Evolutionary conservation across 192 early-diverging fungal species (phyloP), one percentile per base, ranked within the genome.

Genomic region (Phycomyces nitens): DNA sequence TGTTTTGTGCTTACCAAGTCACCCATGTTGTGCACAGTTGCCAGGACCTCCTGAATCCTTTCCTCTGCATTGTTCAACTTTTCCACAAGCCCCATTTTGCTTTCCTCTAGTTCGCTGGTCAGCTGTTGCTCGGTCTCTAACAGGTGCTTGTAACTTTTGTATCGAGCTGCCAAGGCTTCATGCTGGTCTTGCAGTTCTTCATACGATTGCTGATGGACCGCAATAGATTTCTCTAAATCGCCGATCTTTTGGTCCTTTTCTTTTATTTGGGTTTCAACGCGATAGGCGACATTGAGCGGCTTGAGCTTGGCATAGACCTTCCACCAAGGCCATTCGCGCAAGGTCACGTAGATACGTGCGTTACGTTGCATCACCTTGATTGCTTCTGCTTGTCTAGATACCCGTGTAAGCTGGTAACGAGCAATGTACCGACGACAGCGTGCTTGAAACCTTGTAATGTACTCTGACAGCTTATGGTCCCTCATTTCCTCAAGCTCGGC

Each of bases 291-390:
- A 38, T 57, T 40, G 15, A 69, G 68, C 4, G 63, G 56, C 43
- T 64, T 71, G 18, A 64, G 34, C 15, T 38, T 90, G 58, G 87
- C 83, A 78, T 94, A 99, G 41, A 97, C 87, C 59, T 88, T 89
- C 95, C 95, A 97, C 90, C 94, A 96, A 22, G 88, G 73, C 88
- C 93, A 95, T 78, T 95, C 89, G 24, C 89, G 85, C 14, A 97
- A 82, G 49, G 87, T 77, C 52, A 96, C 87, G 66, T 95, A 96
- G n/a, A 94, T 81, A 29, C 96, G 86, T 7, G 94, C 91, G 61
- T 97, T 99, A 65, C 86, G 85, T 75, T 99, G 97, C 60, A 99
- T 96, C 15, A 96, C 82, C 60, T 88, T 85, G 69, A 96, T 96
- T 0, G 94, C 91, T 38, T 90, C 83, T 74, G 86, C 84, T 77